A percentile compares a stretch with the other conserved stretches of the same genome.
These are phyloP conservation scores for Chamaecyparis obtusa DNA, from an alignment of 75 land plant species.

Conservation along the genomic window DNA sequence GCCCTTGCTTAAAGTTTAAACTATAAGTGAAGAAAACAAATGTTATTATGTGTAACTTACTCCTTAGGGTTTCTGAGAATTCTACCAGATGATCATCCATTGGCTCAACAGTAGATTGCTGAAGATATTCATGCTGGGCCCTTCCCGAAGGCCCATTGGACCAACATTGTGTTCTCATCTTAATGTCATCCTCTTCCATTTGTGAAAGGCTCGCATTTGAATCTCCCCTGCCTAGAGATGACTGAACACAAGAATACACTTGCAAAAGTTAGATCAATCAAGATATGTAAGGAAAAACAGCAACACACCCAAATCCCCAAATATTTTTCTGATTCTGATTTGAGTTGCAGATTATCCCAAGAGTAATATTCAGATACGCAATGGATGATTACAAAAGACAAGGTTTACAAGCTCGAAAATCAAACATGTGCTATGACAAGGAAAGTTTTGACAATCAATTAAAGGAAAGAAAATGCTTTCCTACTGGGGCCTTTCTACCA, in stretches of 20 bases:
- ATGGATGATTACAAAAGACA: background rate
- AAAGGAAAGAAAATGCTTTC: background rate
- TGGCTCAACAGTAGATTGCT: constrained; percentile 24
- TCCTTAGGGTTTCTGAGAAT: constrained; percentile 73
- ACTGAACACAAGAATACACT: background rate
- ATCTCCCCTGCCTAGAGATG: constrained; percentile 10
- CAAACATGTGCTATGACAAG: background rate
- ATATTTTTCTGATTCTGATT: background rate
- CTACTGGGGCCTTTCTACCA: background rate
- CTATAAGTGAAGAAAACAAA: constrained; percentile 5
- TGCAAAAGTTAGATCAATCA: background rate
- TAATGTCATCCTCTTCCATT: constrained; percentile 11
- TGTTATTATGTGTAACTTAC: constrained; percentile 22
- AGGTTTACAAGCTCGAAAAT: background rate
- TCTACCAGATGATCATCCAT: constrained; percentile 65
- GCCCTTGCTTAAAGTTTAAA: background rate
- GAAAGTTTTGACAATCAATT: background rate
- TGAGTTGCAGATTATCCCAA: background rate
- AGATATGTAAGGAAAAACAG: background rate
- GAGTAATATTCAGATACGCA: background rate
- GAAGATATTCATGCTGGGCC: constrained; percentile 32
- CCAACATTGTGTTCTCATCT: background rate
- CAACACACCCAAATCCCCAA: background rate
- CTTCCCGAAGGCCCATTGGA: constrained; percentile 21
- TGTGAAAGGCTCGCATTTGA: constrained; percentile 11